Evolutionary conservation across 192 early-diverging fungal genomes (phyloP), one percentile per base, ranked within the genome.

Genomic region (Linnemannia elongata): DNA sequence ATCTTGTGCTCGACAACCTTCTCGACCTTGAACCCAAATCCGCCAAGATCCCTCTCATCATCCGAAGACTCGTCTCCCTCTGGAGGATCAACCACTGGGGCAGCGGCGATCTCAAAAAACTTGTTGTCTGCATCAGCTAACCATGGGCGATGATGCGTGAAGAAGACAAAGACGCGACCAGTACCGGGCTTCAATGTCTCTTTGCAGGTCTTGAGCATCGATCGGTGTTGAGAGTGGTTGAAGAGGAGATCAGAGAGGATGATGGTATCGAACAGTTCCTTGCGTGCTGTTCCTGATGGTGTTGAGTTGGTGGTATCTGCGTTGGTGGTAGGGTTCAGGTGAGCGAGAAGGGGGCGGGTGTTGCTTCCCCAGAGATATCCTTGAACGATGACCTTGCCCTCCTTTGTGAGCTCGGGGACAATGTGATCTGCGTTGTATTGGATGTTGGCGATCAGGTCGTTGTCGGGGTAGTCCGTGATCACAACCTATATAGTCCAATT

Each of bases 221-320:
- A 85, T 30, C 88, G 77, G 60, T 98, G 97, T 78, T 98, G 93
- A n/a, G 94, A 96, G 83, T 98, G 96, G 84, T 98, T 97, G 87
- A 97, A 97, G 20, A 98, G 91, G 36, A 97, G 85, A 75, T 98
- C 97, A 49, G 94, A 95, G 60, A 97, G 75, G 66, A 98, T 94
- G 77, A 98, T 93, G 49, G 96, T 90, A 83, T 98, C 97, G 80
- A 90, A 98, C 44, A 82, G 72, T 52, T 79, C n/a, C 72, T 77
- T 82, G 39, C 72, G 44, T 12, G 47, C 20, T 12, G 81, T 88
- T 74, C 71, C 75, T 74, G 47, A 44, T 24, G 47, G 41, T 39
- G 69, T 68, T 79, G 27, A 42, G 24, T 49, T 30, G 10, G 38
- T 52, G 41, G 88, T 78, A 27, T 39, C 45, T 18, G 69, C 5